These are phyloP conservation scores for Rhizoclosmatium sp. DNA, from an alignment of 192 early-diverging fungal species.

Conservation along the genomic window DNA sequence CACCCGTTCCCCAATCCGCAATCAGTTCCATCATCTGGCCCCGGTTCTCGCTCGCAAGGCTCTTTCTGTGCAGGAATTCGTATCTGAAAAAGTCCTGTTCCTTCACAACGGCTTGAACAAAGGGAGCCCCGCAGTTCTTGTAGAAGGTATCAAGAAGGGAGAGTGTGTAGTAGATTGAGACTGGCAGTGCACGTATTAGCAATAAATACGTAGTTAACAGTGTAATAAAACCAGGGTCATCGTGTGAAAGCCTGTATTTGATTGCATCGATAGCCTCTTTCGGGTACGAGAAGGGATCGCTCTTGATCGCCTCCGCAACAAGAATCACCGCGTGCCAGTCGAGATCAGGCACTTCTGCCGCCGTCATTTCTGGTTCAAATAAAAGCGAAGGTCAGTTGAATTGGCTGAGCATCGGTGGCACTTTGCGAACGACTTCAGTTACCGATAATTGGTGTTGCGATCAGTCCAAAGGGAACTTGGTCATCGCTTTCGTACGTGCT, in stretches of 20 bases:
- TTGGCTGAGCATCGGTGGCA: not conserved
- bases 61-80: not conserved
- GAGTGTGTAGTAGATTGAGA: constrained; percentile 33
- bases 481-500: no score
- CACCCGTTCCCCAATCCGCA: constrained; percentile 29
- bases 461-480: not conserved
- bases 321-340: not conserved
- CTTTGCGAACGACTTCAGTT: not conserved
- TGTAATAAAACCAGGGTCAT: not conserved
- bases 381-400: not conserved
- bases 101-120: not conserved
- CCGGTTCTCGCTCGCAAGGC: constrained; percentile 33
- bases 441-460: not conserved
- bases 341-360: constrained; percentile 6
- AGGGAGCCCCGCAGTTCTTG: constrained; percentile 27
- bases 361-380: not conserved
- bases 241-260: not conserved
- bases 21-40: constrained; percentile 39
- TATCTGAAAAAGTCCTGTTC: constrained; percentile 21
- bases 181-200: not conserved
- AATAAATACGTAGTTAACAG: not conserved
- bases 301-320: not conserved
- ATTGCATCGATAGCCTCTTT: constrained; percentile 5
- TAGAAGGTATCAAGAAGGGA: constrained; percentile 29
- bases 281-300: not conserved